Conservation (phyloP, 441 rosid genomes). For the California macrophylla region DNA sequence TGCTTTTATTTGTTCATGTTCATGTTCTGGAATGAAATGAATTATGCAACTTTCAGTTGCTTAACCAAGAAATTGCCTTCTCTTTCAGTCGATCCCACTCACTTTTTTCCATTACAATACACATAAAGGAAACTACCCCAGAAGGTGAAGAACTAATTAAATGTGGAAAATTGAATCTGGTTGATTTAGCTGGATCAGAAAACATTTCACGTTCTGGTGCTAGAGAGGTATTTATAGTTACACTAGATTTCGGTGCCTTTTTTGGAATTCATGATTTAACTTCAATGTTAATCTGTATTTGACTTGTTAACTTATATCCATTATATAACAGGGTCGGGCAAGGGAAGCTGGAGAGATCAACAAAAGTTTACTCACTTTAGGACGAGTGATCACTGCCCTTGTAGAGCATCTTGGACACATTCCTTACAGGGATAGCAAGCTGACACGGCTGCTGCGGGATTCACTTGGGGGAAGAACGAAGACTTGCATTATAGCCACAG, state of each 20-base stretch:
- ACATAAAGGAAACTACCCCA: conserved; percentile 86
- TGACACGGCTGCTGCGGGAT: conserved; percentile 88
- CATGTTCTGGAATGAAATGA: too few species aligned
- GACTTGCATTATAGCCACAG: conserved; percentile 90
- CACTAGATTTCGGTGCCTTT: too few species aligned
- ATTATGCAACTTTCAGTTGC: too few species aligned
- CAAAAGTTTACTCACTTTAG: conserved; percentile 95
- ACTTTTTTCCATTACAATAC: conserved; percentile 91
- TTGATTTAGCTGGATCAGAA: conserved; percentile 98
- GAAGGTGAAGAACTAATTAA: conserved; percentile 97
- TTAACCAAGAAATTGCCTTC: too few species aligned
- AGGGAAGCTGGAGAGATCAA: conserved; percentile 99
- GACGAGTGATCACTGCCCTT: conserved; percentile 89
- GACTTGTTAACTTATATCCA: too few species aligned
- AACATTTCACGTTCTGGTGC: conserved; percentile 99
- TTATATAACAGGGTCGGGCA: conserved; percentile 70
- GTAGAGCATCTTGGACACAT: conserved; percentile 95
- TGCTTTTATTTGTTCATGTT: too few species aligned
- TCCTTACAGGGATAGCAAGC: conserved; percentile 94
- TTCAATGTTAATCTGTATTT: too few species aligned
- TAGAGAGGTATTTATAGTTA: conserved; percentile 55
- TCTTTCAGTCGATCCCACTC: conserved; percentile 87
- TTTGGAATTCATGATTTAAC: too few species aligned
- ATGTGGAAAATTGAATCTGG: conserved; percentile 93
- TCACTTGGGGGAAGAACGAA: conserved; percentile 97